Conservation (phyloP, 306 rosid species). For the Lathyrus sativus region DNA sequence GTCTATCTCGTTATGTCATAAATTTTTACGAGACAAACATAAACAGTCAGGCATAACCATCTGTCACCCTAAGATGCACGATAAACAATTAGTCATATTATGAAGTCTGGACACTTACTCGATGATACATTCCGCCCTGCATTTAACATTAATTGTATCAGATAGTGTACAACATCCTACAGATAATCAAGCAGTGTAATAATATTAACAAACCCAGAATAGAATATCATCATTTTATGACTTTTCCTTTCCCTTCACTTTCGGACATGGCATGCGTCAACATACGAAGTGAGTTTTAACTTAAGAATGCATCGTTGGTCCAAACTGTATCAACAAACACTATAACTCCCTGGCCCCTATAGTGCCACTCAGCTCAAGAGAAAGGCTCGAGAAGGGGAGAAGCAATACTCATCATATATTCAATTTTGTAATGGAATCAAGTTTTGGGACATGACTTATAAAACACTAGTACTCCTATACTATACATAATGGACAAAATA, state of each 20-base stretch:
- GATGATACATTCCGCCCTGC: neutral
- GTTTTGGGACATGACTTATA: constrained; percentile 8
- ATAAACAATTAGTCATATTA: too few species aligned
- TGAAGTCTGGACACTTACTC: neutral
- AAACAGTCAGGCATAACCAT: too few species aligned
- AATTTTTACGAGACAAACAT: too few species aligned
- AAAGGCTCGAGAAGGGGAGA: too few species aligned
- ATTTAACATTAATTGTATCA: neutral
- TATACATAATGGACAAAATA: neutral
- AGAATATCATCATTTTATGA: neutral
- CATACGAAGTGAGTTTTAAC: constrained; percentile 24
- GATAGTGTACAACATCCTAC: neutral
- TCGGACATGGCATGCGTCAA: constrained; percentile 33
- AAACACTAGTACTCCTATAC: neutral
- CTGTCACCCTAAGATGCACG: too few species aligned
- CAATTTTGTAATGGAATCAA: neutral
- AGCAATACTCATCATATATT: neutral
- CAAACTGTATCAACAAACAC: constrained; percentile 22
- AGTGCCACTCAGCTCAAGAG: constrained; percentile 39
- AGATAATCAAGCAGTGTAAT: neutral
- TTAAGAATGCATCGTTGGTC: constrained; percentile 18
- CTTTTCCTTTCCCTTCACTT: neutral
- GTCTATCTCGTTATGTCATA: too few species aligned
- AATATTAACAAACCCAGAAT: constrained; percentile 10
- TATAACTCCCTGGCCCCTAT: constrained; percentile 20